Evolutionary conservation across 2,329 filamentous ascomycete species (phyloP).

Genomic region (Penicillium thymicola): DNA sequence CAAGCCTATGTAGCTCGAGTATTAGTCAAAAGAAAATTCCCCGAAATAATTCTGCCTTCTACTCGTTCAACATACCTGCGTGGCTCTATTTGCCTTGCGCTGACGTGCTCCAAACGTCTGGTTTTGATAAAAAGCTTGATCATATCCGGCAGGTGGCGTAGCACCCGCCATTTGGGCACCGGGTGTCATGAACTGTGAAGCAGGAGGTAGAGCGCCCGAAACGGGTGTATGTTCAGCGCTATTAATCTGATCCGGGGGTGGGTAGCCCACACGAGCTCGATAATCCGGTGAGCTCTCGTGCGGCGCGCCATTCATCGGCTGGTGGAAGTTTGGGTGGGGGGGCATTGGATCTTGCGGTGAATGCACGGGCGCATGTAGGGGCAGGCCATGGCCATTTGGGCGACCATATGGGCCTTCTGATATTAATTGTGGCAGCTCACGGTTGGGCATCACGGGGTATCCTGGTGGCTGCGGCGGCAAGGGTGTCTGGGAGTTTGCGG

Average conservation of each 20-base stretch:
- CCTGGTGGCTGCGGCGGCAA: conserved; percentile 23
- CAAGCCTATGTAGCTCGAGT: conserved; percentile 63
- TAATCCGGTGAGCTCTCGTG: conserved; percentile 35
- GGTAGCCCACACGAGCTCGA: conserved; percentile 32
- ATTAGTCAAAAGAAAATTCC: neutral
- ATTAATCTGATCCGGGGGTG: conserved; percentile 28
- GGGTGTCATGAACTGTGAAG: conserved; percentile 28
- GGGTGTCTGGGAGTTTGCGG: conserved; percentile 27
- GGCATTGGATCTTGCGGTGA: conserved; percentile 26
- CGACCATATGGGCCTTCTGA: conserved; percentile 35
- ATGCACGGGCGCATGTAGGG: conserved; percentile 31
- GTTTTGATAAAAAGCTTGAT: conserved; percentile 31
- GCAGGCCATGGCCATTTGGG: conserved; percentile 29
- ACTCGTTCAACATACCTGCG: conserved; percentile 33
- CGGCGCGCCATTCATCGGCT: conserved; percentile 32
- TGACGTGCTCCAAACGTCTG: conserved; percentile 34
- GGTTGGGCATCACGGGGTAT: conserved; percentile 32
- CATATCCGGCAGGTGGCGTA: conserved; percentile 30
- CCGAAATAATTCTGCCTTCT: neutral
- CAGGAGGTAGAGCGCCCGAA: conserved; percentile 31
- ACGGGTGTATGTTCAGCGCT: conserved; percentile 32
- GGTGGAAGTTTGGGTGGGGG: conserved; percentile 29
- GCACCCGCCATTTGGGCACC: conserved; percentile 26
- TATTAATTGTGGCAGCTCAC: conserved; percentile 35
- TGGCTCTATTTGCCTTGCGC: conserved; percentile 40